Conservation (phyloP, 257 asterid genomes). For the Fraxinus cuspidata region DNA sequence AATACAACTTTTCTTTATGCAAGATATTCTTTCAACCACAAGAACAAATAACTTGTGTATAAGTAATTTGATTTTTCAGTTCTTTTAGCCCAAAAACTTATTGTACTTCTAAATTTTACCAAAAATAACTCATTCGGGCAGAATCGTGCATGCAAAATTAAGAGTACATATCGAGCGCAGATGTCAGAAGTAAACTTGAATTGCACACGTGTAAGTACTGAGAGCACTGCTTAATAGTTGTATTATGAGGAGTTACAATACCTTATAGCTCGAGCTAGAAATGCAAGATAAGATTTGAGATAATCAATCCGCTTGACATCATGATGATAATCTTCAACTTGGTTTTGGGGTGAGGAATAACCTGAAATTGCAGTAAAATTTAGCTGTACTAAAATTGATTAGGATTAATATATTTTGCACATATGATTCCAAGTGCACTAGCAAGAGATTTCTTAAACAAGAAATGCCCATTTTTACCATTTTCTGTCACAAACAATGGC, state of each 20-base stretch:
- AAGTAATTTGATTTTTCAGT: background rate
- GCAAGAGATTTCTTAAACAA: background rate
- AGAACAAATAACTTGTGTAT: background rate
- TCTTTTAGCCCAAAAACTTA: background rate
- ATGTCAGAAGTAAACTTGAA: background rate
- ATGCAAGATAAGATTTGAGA: slow-evolving; percentile 59
- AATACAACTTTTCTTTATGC: background rate
- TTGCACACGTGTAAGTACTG: background rate
- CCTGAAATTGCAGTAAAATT: slow-evolving; percentile 43
- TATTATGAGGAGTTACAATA: slow-evolving; percentile 11
- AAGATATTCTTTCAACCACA: background rate
- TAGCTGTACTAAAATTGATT: background rate
- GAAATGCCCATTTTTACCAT: slow-evolving; percentile 41
- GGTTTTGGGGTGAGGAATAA: slow-evolving; percentile 46
- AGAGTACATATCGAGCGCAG: background rate
- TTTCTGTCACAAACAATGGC: slow-evolving; percentile 73
- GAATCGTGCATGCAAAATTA: background rate
- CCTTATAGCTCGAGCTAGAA: slow-evolving; percentile 69
- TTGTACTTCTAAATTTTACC: background rate
- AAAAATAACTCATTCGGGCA: background rate
- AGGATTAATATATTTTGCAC: background rate
- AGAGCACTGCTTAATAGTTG: background rate
- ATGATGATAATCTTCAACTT: slow-evolving; percentile 29
- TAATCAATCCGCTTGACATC: slow-evolving; percentile 55
- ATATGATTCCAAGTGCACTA: background rate